Evolutionary conservation across 1,284 basidiomycete genomes (phyloP), one percentile per base, ranked within the genome.

Genomic region (Hymenochaete sp.): DNA sequence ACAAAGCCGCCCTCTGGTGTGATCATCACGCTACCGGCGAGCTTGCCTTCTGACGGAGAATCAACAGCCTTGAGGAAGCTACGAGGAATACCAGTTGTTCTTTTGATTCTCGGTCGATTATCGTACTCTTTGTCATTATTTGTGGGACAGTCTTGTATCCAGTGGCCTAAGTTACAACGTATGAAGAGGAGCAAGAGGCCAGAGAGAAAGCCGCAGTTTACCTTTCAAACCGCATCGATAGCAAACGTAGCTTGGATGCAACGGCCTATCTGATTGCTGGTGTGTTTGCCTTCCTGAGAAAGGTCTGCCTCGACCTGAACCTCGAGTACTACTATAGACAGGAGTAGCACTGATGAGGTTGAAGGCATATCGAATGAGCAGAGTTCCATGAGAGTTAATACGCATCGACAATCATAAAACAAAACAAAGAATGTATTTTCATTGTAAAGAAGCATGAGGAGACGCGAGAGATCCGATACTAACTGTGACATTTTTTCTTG

Each of bases 61-160:
- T 97, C 93, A 18, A 98, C 92, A 1, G 92, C 88, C 65, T 96
- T 95, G 44, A 99, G 71, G 77, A 99, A 97, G 58, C 89, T 95
- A 53, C 93, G 81, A 7, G 96, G 96, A 51, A 96, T 96, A 67
- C 96, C 96, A 3, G 96, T 98, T 2, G 96, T 98, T 44, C 96
- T 79, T 62, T 98, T 98, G 62, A 98, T 93, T 24, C 93, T 82
- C 43, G 95, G 95, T 49, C 88, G 74, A 57, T 98, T 89, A 63
- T 96, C 91, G 54, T 83, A 96, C 27, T 93, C 90, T 28, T 89
- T 84, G 62, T 98, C 91, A 56, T 89, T 92, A 61, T 98, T 98
- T 3, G 92, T 96, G 0, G 96, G 96, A 60, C 96, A 99, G 54
- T 96, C 91, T 62, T 99, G 95, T 54, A 99, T 99, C 96, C 96